These are phyloP conservation scores for Aspergillus indologenus DNA, from an alignment of 495 filamentous ascomycete genomes.

Conservation along the genomic window DNA sequence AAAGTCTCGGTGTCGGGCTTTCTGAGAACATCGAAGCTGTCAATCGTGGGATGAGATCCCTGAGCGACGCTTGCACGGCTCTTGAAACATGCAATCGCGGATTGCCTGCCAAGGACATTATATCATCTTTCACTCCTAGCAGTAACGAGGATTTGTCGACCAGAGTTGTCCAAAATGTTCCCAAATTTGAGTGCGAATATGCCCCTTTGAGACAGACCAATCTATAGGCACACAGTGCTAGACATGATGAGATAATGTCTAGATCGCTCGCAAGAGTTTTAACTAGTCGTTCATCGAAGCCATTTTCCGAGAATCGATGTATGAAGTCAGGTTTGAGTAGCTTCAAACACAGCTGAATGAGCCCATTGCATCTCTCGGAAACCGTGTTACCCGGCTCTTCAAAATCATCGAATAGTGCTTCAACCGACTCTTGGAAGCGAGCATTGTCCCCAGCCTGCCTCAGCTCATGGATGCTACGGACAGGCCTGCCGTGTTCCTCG, in stretches of 20 bases:
- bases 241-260: constrained; percentile 31
- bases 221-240: constrained; percentile 34
- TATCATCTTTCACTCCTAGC: constrained; percentile 27
- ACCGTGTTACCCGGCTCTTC: constrained; percentile 51
- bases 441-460: constrained; percentile 81
- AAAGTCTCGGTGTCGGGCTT: constrained; percentile 18
- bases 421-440: constrained; percentile 75
- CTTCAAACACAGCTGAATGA: constrained; percentile 72
- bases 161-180: constrained; percentile 34
- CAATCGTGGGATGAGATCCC: constrained; percentile 23
- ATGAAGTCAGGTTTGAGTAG: constrained; percentile 62
- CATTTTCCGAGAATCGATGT: constrained; percentile 71
- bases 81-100: constrained; percentile 27
- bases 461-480: constrained; percentile 87
- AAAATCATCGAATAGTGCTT: constrained; percentile 82
- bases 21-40: constrained; percentile 24
- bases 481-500: constrained; percentile 50
- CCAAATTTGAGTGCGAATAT: constrained; percentile 27
- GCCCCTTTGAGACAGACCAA: constrained; percentile 25
- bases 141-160: constrained; percentile 27
- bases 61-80: constrained; percentile 29
- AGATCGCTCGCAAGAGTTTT: constrained; percentile 25
- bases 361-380: constrained; percentile 47
- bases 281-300: constrained; percentile 66
- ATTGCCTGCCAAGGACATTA: constrained; percentile 20